Base-by-base conservation (phyloP, 2,329 filamentous ascomycete genomes). In the Diaporthe ampelina region DNA sequence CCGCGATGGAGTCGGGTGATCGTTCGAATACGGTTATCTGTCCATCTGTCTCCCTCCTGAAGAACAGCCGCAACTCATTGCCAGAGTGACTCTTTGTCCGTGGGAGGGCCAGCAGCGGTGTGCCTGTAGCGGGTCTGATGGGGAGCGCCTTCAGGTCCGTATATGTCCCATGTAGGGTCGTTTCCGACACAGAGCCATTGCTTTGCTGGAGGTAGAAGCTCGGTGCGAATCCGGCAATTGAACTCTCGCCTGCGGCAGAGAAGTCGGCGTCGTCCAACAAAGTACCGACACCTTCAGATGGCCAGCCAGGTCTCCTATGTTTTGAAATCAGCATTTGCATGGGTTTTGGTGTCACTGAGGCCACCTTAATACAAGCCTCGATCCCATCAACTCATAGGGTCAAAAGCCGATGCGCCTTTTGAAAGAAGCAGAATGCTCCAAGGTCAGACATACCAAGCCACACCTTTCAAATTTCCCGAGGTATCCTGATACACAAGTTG, bases 41-140 rank as follows among this genome's bases (percentile, higher is more conserved):
- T 29, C 61, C 61, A 43, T 67, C 61, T 21, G 26, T 67, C 21
- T 67, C 29, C 29, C 61, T 50, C 61, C 61, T 67, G 61, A 67
- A 67, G 43, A 67, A 67, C 45, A 67, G 45, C 29, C 61, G 50
- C 61, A 67, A 15, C 29, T 67, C 61, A 13, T 67, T 67, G 3
- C 43, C 61, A 11, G 61, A 35, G 21, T 67, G 61, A 29, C 26
- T 35, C 13, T 67, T 67, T 32, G 61, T 67, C 43, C 61, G 61
- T 24, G 61, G 61, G 19, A 67, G 11, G 21, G 61, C 61, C 13
- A 67, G 29, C 4, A 67, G 26, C 45, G 61, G 43, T 10, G 61
- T 67, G 19, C 13, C 61, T 15, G 61, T 37, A 21, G 61, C 45
- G 1, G 61, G 43, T 32, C 43, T 50, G 43, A 67, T 52, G 26